Conservation (phyloP, 805 yeast genomes). For the Lipomyces japonicus region DNA sequence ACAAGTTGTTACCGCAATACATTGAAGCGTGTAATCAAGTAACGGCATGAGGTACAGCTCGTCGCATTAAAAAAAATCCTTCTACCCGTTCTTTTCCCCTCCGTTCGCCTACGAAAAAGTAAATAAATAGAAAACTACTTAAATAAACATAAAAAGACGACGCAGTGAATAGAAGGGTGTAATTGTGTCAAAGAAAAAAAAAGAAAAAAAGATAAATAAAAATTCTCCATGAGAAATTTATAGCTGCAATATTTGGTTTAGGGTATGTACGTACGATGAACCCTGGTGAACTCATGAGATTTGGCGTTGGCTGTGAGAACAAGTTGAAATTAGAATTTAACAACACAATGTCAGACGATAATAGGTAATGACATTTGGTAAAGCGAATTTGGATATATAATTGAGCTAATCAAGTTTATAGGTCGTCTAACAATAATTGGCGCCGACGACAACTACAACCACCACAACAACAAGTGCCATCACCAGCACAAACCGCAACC, state of each 20-base stretch:
- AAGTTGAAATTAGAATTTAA: too few relatives aligned
- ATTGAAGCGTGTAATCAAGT: not conserved
- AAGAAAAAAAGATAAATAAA: slow-evolving; percentile 4
- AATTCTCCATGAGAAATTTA: too few relatives aligned
- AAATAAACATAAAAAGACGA: slow-evolving; percentile 5
- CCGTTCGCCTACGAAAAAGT: slow-evolving; percentile 14
- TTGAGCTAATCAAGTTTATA: not conserved
- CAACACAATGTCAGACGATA: too few relatives aligned
- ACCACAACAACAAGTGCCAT: not conserved
- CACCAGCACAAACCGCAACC: not conserved
- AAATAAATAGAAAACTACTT: too few relatives aligned
- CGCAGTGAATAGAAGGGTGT: slow-evolving; percentile 26
- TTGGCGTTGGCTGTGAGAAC: too few relatives aligned
- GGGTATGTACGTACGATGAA: too few relatives aligned
- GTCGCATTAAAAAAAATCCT: not conserved
- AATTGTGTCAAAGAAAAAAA: slow-evolving; percentile 12
- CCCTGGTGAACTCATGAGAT: too few relatives aligned
- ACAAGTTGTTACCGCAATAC: slow-evolving; percentile 14
- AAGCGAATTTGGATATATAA: too few relatives aligned
- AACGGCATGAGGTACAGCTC: slow-evolving; percentile 22
- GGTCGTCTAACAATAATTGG: slow-evolving; percentile 12
- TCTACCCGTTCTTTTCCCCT: slow-evolving; percentile 27
- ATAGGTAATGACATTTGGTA: too few relatives aligned
- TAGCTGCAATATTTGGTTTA: too few relatives aligned
- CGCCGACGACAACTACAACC: slow-evolving; percentile 16